Evolutionary conservation across 2,329 filamentous ascomycete genomes (phyloP).

Genomic region (Anisogramma anomala): DNA sequence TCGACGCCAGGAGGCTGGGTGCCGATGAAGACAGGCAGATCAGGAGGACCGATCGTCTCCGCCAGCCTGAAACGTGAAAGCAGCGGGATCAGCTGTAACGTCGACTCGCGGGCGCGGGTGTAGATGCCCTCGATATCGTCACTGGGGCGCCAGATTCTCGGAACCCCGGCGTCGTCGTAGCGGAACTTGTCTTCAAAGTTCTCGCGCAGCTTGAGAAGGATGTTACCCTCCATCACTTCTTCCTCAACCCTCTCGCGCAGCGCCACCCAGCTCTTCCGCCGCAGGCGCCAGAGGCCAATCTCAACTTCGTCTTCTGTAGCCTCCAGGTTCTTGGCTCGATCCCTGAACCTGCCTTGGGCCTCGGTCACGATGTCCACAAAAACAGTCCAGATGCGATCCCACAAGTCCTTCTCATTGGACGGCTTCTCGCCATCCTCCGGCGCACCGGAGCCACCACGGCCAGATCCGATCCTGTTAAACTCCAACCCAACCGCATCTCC

Average conservation of each 20-base stretch:
- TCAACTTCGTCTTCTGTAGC: constrained; percentile 85
- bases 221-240: constrained; percentile 95
- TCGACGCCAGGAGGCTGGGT: constrained; percentile 62
- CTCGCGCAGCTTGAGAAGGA: constrained; percentile 86
- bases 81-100: constrained; percentile 78
- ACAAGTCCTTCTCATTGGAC: constrained; percentile 68
- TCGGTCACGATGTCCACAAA: constrained; percentile 76
- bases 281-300: constrained; percentile 81
- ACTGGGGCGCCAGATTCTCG: constrained; percentile 88
- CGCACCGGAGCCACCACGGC: constrained; percentile 69
- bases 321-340: constrained; percentile 86
- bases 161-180: constrained; percentile 89
- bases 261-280: constrained; percentile 89
- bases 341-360: constrained; percentile 74
- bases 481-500: constrained; percentile 81
- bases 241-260: constrained; percentile 86
- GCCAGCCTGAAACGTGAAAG: constrained; percentile 73
- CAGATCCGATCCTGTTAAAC: constrained; percentile 91
- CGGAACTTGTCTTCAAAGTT: constrained; percentile 99
- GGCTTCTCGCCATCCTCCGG: constrained; percentile 68
- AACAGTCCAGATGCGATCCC: constrained; percentile 87
- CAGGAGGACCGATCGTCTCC: constrained; percentile 62
- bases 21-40: constrained; percentile 77
- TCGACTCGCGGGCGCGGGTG: constrained; percentile 83
- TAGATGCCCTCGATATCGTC: constrained; percentile 97